phyloP scores from a whole-genome alignment of 805 yeast genomes.

The Lipomyces spencermartinsiae region DNA sequence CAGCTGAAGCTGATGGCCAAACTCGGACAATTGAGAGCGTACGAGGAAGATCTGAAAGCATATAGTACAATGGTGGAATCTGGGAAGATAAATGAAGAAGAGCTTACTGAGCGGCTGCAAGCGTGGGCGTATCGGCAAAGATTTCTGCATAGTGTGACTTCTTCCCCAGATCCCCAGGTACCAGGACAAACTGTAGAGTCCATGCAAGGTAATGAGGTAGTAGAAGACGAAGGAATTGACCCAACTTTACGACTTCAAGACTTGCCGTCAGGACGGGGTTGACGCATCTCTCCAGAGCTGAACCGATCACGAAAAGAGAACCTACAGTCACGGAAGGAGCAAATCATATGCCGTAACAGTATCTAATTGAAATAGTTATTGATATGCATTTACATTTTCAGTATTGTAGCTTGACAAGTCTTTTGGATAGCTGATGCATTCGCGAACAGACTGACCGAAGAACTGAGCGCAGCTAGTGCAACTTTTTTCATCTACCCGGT shows the following conservation, averaged over 20 bases:
- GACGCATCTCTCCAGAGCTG: background rate
- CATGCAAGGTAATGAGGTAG: background rate
- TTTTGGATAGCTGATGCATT: background rate
- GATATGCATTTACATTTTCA: background rate
- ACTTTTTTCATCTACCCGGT: too few relatives aligned
- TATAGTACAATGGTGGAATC: conserved; percentile 13
- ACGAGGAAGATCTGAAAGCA: conserved; percentile 18
- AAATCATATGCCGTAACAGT: background rate
- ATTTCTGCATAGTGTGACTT: conserved; percentile 16
- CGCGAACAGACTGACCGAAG: background rate
- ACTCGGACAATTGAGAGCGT: conserved; percentile 11
- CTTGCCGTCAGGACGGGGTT: background rate
- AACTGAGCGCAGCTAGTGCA: too few relatives aligned
- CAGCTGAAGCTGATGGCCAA: conserved; percentile 12
- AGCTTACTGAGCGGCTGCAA: conserved; percentile 13
- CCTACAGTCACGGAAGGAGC: background rate
- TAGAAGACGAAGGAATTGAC: background rate
- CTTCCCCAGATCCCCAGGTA: conserved; percentile 12
- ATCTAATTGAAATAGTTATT: background rate
- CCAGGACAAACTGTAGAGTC: background rate
- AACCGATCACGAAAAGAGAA: background rate
- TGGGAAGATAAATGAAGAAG: conserved; percentile 14
- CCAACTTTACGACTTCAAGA: background rate
- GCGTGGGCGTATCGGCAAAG: conserved; percentile 29
- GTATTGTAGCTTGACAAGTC: background rate